Evolutionary conservation across 2,329 filamentous ascomycete species (phyloP).

Genomic region (Diaporthe sp.): DNA sequence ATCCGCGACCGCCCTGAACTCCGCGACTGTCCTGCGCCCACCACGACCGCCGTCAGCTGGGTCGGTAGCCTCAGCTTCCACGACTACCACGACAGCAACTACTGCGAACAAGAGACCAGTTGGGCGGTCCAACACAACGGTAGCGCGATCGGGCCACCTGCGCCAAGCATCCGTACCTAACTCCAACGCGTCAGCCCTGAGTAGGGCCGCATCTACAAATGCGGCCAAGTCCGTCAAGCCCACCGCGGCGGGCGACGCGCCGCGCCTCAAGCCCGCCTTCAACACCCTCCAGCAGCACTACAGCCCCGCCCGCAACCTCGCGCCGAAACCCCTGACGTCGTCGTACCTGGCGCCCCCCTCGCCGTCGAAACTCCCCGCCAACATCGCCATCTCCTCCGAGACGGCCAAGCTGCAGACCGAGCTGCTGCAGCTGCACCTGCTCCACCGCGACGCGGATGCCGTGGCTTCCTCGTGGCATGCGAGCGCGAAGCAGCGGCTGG

Average conservation of each 20-base stretch:
- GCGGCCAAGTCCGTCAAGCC: slow-evolving; percentile 35
- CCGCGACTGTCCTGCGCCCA: slow-evolving; percentile 55
- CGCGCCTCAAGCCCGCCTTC: slow-evolving; percentile 67
- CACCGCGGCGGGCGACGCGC: slow-evolving; percentile 41
- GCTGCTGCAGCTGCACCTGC: slow-evolving; percentile 73
- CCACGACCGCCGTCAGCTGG: slow-evolving; percentile 47
- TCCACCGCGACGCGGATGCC: slow-evolving; percentile 67
- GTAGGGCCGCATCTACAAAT: slow-evolving; percentile 36
- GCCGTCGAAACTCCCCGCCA: slow-evolving; percentile 71
- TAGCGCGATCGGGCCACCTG: slow-evolving; percentile 22
- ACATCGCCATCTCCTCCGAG: slow-evolving; percentile 70
- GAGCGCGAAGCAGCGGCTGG: slow-evolving; percentile 65
- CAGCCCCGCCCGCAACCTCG: slow-evolving; percentile 71
- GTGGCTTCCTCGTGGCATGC: slow-evolving; percentile 65
- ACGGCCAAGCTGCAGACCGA: slow-evolving; percentile 72
- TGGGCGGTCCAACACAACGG: slow-evolving; percentile 38
- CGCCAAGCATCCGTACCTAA: slow-evolving; percentile 20
- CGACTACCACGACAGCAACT: slow-evolving; percentile 31
- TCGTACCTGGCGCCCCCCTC: slow-evolving; percentile 70
- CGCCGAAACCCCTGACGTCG: slow-evolving; percentile 72
- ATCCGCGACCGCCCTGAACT: slow-evolving; percentile 53
- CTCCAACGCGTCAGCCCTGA: slow-evolving; percentile 10
- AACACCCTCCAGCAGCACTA: slow-evolving; percentile 76
- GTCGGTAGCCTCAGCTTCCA: slow-evolving; percentile 38
- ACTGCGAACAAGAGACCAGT: slow-evolving; percentile 28